Conservation (phyloP, 495 filamentous ascomycete genomes). For the Penicillium cosmopolitanum region DNA sequence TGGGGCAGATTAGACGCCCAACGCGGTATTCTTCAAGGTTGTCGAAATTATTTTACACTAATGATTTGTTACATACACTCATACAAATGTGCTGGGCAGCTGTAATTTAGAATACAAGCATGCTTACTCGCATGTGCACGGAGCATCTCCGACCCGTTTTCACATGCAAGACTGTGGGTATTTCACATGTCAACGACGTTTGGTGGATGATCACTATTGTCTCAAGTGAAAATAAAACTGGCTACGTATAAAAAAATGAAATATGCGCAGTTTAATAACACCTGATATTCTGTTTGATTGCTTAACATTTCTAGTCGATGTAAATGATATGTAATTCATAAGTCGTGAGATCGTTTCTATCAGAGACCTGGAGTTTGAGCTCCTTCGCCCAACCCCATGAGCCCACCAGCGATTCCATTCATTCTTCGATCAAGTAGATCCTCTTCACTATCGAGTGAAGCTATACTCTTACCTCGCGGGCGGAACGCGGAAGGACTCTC, state of each 20-base stretch:
- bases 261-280: too few species aligned
- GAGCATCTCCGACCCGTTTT: conserved; percentile 6
- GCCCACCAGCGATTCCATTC: conserved; percentile 76
- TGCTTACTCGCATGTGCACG: not conserved
- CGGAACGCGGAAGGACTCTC: conserved; percentile 28
- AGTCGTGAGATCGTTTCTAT: conserved; percentile 11
- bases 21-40: too few species aligned
- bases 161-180: not conserved
- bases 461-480: conserved; percentile 58
- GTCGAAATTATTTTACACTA: too few species aligned
- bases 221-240: too few species aligned
- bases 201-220: not conserved
- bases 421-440: conserved; percentile 84
- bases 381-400: conserved; percentile 68
- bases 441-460: conserved; percentile 79
- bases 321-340: conserved; percentile 16
- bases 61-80: too few species aligned
- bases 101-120: too few species aligned
- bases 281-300: too few species aligned
- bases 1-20: too few species aligned
- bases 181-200: not conserved
- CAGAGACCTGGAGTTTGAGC: conserved; percentile 40
- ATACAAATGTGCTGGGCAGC: too few species aligned
- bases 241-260: too few species aligned
- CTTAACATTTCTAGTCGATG: not conserved